phyloP scores from a whole-genome alignment of 305 asterid species.

The Fraxinus greggii region DNA sequence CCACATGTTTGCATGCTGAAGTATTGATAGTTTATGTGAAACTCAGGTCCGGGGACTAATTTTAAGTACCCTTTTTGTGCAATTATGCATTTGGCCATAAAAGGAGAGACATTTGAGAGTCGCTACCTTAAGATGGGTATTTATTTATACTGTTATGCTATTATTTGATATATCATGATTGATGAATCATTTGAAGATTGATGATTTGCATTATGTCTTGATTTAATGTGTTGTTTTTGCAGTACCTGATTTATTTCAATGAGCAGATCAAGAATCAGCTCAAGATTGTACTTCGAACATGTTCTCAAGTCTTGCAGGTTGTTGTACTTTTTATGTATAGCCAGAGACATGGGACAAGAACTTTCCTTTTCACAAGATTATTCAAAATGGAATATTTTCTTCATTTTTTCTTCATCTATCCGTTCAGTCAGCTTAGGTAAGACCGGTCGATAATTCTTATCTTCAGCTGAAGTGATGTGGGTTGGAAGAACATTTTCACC shows the following conservation, averaged over 20 bases:
- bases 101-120: background rate
- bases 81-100: background rate
- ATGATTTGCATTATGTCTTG: background rate
- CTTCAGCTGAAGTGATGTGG: conserved; percentile 1
- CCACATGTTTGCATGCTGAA: background rate
- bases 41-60: background rate
- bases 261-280: conserved; percentile 29
- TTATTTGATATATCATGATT: background rate
- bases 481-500: conserved; percentile 12
- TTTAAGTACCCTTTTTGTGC: background rate
- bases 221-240: conserved; percentile 22
- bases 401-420: conserved; percentile 29
- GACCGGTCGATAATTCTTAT: conserved; percentile 18
- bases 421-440: conserved; percentile 23
- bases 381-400: conserved; percentile 22
- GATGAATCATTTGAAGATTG: background rate
- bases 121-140: background rate
- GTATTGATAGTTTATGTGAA: background rate
- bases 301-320: conserved; percentile 27
- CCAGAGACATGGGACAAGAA: conserved; percentile 33
- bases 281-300: conserved; percentile 22
- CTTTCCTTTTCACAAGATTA: conserved; percentile 15
- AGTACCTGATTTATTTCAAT: conserved; percentile 21
- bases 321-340: conserved; percentile 35
- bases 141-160: background rate